Conservation (phyloP, 768 basidiomycete genomes). For the Lentinula lateritia region DNA sequence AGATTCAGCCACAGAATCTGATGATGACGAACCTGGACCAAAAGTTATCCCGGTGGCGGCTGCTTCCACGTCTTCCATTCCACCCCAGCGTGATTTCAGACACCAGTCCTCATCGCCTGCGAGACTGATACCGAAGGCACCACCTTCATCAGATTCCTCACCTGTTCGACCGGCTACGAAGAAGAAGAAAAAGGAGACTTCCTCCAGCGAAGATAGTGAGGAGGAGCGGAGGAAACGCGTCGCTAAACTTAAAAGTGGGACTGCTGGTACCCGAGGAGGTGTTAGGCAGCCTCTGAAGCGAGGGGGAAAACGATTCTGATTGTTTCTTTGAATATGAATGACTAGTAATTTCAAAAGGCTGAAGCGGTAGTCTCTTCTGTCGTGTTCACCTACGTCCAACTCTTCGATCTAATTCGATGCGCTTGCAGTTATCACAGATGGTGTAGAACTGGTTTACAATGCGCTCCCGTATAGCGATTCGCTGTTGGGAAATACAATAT, state of each 20-base stretch:
- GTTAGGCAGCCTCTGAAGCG: slow-evolving; percentile 72
- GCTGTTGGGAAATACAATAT: background rate
- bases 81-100: slow-evolving; percentile 5
- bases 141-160: slow-evolving; percentile 44
- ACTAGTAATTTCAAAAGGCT: background rate
- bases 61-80: background rate
- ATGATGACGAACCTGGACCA: background rate
- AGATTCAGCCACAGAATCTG: slow-evolving; percentile 44
- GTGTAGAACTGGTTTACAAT: slow-evolving; percentile 8
- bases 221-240: slow-evolving; percentile 39
- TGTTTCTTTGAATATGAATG: background rate
- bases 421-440: slow-evolving; percentile 7
- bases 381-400: background rate
- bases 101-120: slow-evolving; percentile 7
- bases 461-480: background rate
- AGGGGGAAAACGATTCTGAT: slow-evolving; percentile 68
- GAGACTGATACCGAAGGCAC: slow-evolving; percentile 14
- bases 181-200: slow-evolving; percentile 28
- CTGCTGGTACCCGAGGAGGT: slow-evolving; percentile 36
- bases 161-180: slow-evolving; percentile 48
- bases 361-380: background rate
- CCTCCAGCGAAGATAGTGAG: slow-evolving; percentile 55
- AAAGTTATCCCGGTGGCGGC: background rate
- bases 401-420: slow-evolving; percentile 5
- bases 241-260: slow-evolving; percentile 34